phyloP scores from a whole-genome alignment of 164 flowering plant genomes.

The Hamamelis virginiana region DNA sequence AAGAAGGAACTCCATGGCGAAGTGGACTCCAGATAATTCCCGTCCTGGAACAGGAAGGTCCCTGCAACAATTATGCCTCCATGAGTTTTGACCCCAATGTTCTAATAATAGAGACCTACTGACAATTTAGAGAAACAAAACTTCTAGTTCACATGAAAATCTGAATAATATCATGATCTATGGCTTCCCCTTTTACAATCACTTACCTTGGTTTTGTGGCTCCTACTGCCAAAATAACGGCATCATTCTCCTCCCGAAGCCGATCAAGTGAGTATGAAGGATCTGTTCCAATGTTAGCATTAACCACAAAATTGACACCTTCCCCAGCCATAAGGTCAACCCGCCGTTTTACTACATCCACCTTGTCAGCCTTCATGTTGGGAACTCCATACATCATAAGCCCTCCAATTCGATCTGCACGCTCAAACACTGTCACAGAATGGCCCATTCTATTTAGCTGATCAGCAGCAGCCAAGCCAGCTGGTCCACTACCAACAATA shows the following conservation, averaged over 20 bases:
- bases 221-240: conserved; percentile 85
- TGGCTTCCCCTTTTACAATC: background rate
- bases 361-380: conserved; percentile 96
- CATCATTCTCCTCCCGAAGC: conserved; percentile 76
- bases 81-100: too few species aligned
- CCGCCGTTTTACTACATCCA: conserved; percentile 82
- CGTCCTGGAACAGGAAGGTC: conserved; percentile 97
- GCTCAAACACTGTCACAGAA: conserved; percentile 85
- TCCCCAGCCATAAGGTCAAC: conserved; percentile 91
- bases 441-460: conserved; percentile 95
- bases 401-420: conserved; percentile 96
- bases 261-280: conserved; percentile 67
- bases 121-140: too few species aligned
- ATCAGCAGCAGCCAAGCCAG: conserved; percentile 99
- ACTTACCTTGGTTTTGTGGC: conserved; percentile 91
- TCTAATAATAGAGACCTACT: background rate
- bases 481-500: conserved; percentile 93
- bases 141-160: too few species aligned
- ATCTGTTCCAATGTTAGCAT: conserved; percentile 81
- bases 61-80: conserved; percentile 36
- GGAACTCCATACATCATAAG: conserved; percentile 99
- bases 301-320: conserved; percentile 90
- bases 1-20: conserved; percentile 97
- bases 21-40: conserved; percentile 81
- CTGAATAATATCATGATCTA: too few species aligned